A percentile compares a stretch with the other conserved stretches of the same genome.
Conservation (phyloP, 1,284 basidiomycete species). For the Trametes pubescens region DNA sequence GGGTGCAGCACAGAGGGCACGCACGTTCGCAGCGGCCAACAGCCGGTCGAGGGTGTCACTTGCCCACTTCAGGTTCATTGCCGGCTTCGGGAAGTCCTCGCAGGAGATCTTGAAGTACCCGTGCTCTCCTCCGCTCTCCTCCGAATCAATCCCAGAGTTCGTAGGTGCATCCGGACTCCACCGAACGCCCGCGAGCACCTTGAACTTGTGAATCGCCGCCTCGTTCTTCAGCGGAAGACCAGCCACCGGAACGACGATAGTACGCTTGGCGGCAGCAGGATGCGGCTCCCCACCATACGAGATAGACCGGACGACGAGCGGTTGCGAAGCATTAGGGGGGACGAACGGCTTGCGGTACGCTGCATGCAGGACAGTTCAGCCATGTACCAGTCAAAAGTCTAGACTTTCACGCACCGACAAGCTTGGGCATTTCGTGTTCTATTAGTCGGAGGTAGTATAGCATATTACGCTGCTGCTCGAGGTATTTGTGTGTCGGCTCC, state of each 20-base stretch:
- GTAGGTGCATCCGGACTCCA: slow-evolving; percentile 80
- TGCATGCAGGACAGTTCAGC: slow-evolving; percentile 39
- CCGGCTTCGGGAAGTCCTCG: slow-evolving; percentile 79
- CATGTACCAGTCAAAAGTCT: slow-evolving; percentile 22
- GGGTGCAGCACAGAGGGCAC: slow-evolving; percentile 37
- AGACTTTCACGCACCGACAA: slow-evolving; percentile 69
- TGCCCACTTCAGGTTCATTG: slow-evolving; percentile 89
- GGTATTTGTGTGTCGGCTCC: slow-evolving; percentile 50
- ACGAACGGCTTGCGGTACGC: slow-evolving; percentile 81
- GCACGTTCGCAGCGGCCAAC: slow-evolving; percentile 80
- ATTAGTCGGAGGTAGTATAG: slow-evolving; percentile 83
- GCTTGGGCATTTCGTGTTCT: slow-evolving; percentile 83
- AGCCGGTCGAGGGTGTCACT: slow-evolving; percentile 81
- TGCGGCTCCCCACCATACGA: slow-evolving; percentile 81
- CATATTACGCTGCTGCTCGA: slow-evolving; percentile 74
- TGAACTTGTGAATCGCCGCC: slow-evolving; percentile 77
- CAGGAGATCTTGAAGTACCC: slow-evolving; percentile 89
- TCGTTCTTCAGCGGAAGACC: slow-evolving; percentile 69
- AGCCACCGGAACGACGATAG: slow-evolving; percentile 76
- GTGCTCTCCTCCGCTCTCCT: slow-evolving; percentile 59
- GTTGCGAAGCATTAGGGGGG: slow-evolving; percentile 64
- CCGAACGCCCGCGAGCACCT: slow-evolving; percentile 82
- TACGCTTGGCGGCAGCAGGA: slow-evolving; percentile 73
- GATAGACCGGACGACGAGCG: slow-evolving; percentile 77
- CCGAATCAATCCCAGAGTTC: slow-evolving; percentile 63